These are phyloP conservation scores for Astragalus glycyphyllos DNA, from an alignment of 306 rosid genomes.

Conservation along the genomic window DNA sequence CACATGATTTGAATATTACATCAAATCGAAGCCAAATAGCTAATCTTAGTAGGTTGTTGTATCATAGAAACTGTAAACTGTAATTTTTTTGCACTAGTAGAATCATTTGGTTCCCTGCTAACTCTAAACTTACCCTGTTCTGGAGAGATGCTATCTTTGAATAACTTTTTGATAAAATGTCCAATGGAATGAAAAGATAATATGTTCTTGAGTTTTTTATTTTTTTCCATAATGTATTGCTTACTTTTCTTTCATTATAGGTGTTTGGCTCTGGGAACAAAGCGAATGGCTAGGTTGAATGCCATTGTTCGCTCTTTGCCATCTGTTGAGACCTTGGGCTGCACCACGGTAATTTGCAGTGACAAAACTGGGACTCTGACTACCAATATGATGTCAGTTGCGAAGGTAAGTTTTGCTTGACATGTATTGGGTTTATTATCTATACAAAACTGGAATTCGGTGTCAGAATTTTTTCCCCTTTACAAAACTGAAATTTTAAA, in stretches of 20 bases:
- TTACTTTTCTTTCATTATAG: constrained; percentile 48
- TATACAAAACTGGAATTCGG: too few species aligned
- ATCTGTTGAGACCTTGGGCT: constrained; percentile 95
- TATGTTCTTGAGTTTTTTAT: constrained; percentile 5
- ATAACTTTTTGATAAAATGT: constrained; percentile 8
- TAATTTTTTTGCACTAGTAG: background rate
- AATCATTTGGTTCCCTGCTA: constrained; percentile 18
- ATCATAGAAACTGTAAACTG: background rate
- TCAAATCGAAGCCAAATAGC: constrained; percentile 17
- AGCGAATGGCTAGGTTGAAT: constrained; percentile 95
- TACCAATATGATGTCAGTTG: constrained; percentile 96
- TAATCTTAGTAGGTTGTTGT: constrained; percentile 16
- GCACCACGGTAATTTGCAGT: constrained; percentile 98
- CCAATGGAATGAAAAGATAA: background rate
- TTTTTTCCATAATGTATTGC: constrained; percentile 15
- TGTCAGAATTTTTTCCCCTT: too few species aligned
- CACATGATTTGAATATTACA: background rate
- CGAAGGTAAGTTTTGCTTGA: constrained; percentile 63
- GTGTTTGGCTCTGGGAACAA: constrained; percentile 98
- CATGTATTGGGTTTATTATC: background rate
- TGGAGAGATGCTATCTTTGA: constrained; percentile 28
- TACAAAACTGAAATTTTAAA: too few species aligned
- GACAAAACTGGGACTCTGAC: constrained; percentile 99
- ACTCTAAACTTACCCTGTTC: constrained; percentile 8
- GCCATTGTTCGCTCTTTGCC: constrained; percentile 97